Base-by-base conservation (phyloP, 1,284 basidiomycete genomes). In the Heterobasidion irregulare region DNA sequence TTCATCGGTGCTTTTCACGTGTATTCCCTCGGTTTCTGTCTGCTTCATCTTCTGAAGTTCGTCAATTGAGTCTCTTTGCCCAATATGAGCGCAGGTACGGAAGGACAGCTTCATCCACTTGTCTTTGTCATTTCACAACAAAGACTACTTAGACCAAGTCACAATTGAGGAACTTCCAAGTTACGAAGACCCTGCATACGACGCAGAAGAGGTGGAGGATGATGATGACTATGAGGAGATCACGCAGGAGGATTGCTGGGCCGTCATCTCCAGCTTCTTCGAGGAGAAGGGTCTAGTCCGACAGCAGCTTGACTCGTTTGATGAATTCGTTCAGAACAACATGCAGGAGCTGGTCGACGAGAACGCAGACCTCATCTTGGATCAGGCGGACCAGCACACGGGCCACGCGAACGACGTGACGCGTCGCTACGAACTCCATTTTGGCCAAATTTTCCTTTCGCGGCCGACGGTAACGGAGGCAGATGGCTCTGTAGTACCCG, bases 281-380 rank as follows among this genome's bases (percentile, higher is more conserved):
- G 89, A 93, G 59, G 91, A 95, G 70, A 98, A 97, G 72, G 96
- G 96, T 72, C 86, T 99, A 57, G 97, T 99, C 56, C 84, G 94
- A 54, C 97, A 99, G 70, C 96, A 99, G 71, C 83, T 99, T 56
- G 94, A 97, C 75, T 96, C 93, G 34, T 99, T 97, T 74, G 95
- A 99, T 71, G 97, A 99, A 73, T 99, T 99, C 67, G 92, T 99
- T 51, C 93, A 96, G 70, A 98, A 98, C 67, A 98, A 95, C n/a
- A 98, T 99, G 91, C 96, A 99, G 73, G 96, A 99, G 70, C 80
- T 99, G 36, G 95, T 99, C 38, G 96, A 99, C 67, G 97, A 99
- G 74, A 94, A 92, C 62, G 77, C 86, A 36, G 92, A 92, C 64
- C 83, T 99, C 66, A 95, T 96, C 58, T 77, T 99, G 53, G 96